Evolutionary conservation across 2,329 filamentous ascomycete genomes (phyloP), one percentile per base, ranked within the genome.

Genomic region (Penicillium olsonii): DNA sequence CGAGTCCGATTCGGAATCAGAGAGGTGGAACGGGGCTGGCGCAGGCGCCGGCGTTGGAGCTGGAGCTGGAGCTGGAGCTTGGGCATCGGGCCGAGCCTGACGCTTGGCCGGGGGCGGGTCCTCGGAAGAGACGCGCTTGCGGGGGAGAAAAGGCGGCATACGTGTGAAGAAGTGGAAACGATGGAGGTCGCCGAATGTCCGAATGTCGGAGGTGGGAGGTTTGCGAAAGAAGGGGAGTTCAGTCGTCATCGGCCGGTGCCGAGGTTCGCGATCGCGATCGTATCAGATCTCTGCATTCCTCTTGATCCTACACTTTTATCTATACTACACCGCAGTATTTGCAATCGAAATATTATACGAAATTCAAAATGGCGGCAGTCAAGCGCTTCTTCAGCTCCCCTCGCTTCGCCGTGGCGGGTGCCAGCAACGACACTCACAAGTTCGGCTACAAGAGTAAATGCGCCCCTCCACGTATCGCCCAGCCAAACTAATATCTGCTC

Each of bases 321-420:
- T 17, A 14, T 18, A 5, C 11, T 17, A 27, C 38, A n/a, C 35
- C 15, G 20, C 15, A 34, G n/a, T n/a, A n/a, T n/a, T n/a, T n/a
- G n/a, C n/a, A n/a, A n/a, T n/a, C n/a, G n/a, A 31, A 31, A 12
- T 24, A 31, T 20, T 22, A 35, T 22, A 14, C 22, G 7, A 9
- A 4, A 22, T 18, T 35, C 24, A 15, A 12, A 35, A 52, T 18
- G 14, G 63, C 64, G 15, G 82, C 87, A 38, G 85, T 90, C 38
- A 84, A 84, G 55, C 79, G 80, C 11, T 96, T 96, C 79, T 95
- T 96, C 76, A 79, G 83, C 3, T 87, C 87, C 7, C 83, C 87
- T 20, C 78, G 81, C 58, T 96, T 92, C 69, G 92, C 92, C 50
- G 92, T 96, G 22, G 90, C 92, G 17, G 92, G 92, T 62, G 92